Conservation (phyloP, 2,329 filamentous ascomycete genomes). For the Fusarium sp. region DNA sequence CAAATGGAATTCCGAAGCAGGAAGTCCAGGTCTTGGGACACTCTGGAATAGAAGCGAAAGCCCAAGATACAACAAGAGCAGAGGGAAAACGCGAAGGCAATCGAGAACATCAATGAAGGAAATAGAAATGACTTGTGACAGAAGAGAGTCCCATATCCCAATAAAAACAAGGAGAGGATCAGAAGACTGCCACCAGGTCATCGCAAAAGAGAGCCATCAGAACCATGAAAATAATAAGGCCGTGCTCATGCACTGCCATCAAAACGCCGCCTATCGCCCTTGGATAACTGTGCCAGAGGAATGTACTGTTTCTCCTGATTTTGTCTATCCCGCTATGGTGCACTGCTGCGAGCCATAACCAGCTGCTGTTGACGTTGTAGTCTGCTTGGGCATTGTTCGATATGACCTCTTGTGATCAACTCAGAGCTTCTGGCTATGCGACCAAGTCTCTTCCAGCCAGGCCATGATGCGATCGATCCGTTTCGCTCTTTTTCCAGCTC, state of each 20-base stretch:
- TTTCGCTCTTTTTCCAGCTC: too few species aligned
- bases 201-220: background rate
- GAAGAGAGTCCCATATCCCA: background rate
- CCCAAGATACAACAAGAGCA: background rate
- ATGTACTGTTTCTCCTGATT: slow-evolving; percentile 7
- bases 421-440: too few species aligned
- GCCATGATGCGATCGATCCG: too few species aligned
- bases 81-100: background rate
- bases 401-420: too few species aligned
- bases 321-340: background rate
- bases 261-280: background rate
- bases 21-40: background rate
- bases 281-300: background rate
- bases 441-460: too few species aligned
- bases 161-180: too few species aligned
- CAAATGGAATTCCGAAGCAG: background rate
- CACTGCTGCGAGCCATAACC: background rate
- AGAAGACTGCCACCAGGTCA: background rate
- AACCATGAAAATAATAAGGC: background rate
- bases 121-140: background rate
- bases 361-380: background rate
- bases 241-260: background rate
- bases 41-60: background rate
- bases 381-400: too few species aligned
- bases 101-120: background rate